Evolutionary conservation across 2,329 filamentous ascomycete species (phyloP), one percentile per base, ranked within the genome.

Genomic region (Verticillium nonalfalfae): DNA sequence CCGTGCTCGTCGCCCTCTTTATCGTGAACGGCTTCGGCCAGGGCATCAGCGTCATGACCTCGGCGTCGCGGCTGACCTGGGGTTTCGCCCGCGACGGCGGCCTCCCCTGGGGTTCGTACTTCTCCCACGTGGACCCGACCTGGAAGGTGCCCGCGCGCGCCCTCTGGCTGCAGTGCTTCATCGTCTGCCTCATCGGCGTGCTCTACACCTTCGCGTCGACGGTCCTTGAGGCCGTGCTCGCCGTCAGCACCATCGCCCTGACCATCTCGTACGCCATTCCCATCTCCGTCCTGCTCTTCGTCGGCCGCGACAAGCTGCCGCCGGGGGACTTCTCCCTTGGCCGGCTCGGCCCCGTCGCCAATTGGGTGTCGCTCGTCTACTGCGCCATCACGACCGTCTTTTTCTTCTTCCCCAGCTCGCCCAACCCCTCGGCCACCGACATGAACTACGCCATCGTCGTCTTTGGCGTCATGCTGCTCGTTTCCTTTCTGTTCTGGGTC

Each of bases 371-470:
- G 3, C 71, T 84, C 36, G 65, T 82, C 11, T 84, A 84, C 69
- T 84, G 81, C 66, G 69, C 69, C 58, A 68, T 84, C 59, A 83
- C 81, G 1, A 81, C 80, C 0, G 74, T 84, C 33, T 83, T 84
- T 69, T 84, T 84, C 75, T 80, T 84, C 67, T 84, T 84, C 65
- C 81, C 81, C 0, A 70, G 70, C 0, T 62, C 61, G 0, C 82
- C 81, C 0, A 76, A 76, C 61, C 81, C 82, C 0, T 64, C 75
- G 0, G 68, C 73, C 0, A 70, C 71, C n/a, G 80, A 84, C 62
- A 84, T 84, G 82, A 85, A 85, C 68, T 85, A 79, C 66, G 82
- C 82, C 6, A 83, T 84, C 65, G 82, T 78, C 1, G 81, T 84
- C 1, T 84, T 85, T 65, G 82, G 80, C 1, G 75, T 84, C 26